Evolutionary conservation across 2,329 filamentous ascomycete genomes (phyloP).

Genomic region (Trichoderma guizhouense): DNA sequence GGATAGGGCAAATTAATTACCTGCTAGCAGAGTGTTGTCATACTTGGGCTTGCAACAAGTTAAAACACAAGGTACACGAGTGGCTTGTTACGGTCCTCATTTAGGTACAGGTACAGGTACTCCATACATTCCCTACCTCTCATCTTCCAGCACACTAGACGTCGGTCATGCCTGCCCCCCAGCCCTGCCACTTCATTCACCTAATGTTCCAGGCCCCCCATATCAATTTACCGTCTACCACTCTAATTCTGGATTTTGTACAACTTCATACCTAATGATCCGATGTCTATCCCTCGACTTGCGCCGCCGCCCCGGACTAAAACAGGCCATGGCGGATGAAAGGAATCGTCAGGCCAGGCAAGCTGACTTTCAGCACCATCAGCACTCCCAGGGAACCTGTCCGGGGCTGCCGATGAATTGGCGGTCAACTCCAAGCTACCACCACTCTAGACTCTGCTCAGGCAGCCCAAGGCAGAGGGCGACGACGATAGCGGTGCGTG

Average conservation of each 20-base stretch:
- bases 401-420: slow-evolving; percentile 40
- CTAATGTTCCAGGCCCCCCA: background rate
- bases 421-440: slow-evolving; percentile 39
- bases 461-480: background rate
- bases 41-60: background rate
- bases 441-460: background rate
- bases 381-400: slow-evolving; percentile 6
- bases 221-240: background rate
- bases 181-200: background rate
- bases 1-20: background rate
- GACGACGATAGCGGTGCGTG: background rate
- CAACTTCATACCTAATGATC: background rate
- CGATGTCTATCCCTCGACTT: background rate
- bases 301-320: background rate
- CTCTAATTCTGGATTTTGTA: background rate
- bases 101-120: background rate
- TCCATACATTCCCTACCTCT: background rate
- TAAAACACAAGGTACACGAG: background rate
- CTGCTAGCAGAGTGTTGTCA: background rate
- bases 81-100: background rate
- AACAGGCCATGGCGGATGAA: background rate
- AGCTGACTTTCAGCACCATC: slow-evolving; percentile 5
- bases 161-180: background rate
- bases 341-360: background rate
- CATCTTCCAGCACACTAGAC: background rate